Conservation (phyloP, 2,329 filamentous ascomycete genomes). For the Phaeoacremonium minimum region DNA sequence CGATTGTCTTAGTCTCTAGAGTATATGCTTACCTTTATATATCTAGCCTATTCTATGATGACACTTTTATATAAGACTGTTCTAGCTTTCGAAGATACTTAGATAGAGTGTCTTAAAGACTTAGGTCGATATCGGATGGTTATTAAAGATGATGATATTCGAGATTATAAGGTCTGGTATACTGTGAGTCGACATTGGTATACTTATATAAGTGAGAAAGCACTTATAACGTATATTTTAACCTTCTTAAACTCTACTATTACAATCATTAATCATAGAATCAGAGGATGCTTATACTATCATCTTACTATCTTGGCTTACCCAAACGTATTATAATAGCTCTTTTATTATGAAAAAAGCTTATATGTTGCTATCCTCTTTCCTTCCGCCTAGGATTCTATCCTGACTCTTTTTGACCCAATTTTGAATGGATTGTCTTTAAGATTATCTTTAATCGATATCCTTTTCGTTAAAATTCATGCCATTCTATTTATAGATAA, state of each 20-base stretch:
- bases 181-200: constrained; percentile 77
- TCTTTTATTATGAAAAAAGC: constrained; percentile 64
- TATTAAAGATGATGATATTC: constrained; percentile 71
- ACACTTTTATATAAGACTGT: constrained; percentile 76
- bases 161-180: constrained; percentile 72
- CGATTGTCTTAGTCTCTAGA: constrained; percentile 70
- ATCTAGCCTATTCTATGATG: constrained; percentile 80
- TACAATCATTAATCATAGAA: too few relatives aligned
- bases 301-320: constrained; percentile 72
- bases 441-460: not conserved
- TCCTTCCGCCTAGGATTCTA: constrained; percentile 55
- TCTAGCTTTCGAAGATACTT: constrained; percentile 71
- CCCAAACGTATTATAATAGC: constrained; percentile 60
- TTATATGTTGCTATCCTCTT: constrained; percentile 63
- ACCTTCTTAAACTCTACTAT: too few relatives aligned
- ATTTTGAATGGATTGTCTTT: not conserved
- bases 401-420: constrained; percentile 54
- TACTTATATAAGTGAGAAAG: constrained; percentile 68
- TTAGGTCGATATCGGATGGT: constrained; percentile 61
- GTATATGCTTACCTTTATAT: constrained; percentile 82
- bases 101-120: constrained; percentile 85
- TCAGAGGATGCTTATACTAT: constrained; percentile 78
- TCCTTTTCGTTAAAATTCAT: not conserved
- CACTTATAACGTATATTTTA: constrained; percentile 61
- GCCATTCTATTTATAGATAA: not conserved